Evolutionary conservation across 1,284 basidiomycete species (phyloP).

Genomic region (Puccinia brachypodii): DNA sequence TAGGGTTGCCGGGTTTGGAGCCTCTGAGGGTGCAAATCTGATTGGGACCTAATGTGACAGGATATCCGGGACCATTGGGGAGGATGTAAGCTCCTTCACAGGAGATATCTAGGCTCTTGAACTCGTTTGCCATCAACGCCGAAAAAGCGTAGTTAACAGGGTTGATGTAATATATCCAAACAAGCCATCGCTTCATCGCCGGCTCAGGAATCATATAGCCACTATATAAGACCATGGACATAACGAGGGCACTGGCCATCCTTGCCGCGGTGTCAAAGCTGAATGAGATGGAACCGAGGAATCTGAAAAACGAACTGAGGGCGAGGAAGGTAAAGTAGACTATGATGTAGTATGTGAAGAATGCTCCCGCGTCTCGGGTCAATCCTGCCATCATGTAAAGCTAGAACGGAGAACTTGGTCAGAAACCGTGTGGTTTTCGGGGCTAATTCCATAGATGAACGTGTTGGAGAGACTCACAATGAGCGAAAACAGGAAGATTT

Average conservation of each 20-base stretch:
- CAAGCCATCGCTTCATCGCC: constrained; percentile 81
- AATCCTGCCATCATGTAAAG: constrained; percentile 59
- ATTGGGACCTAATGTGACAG: constrained; percentile 53
- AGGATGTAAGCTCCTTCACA: constrained; percentile 53
- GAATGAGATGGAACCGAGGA: constrained; percentile 59
- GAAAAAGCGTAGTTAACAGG: constrained; percentile 67
- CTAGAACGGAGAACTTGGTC: background rate
- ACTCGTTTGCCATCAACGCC: constrained; percentile 78
- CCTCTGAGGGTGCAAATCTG: constrained; percentile 60
- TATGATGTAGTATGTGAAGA: constrained; percentile 60
- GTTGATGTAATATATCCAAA: constrained; percentile 75
- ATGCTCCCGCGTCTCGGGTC: constrained; percentile 59
- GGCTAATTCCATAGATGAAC: background rate
- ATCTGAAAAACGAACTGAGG: constrained; percentile 60
- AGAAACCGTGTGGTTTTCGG: background rate
- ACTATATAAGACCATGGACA: constrained; percentile 48
- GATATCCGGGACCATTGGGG: constrained; percentile 58
- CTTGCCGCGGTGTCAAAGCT: constrained; percentile 62
- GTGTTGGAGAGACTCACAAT: constrained; percentile 59
- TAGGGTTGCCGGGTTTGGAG: constrained; percentile 55
- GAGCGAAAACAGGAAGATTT: constrained; percentile 61
- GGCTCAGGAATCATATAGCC: constrained; percentile 58
- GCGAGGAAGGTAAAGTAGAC: constrained; percentile 53
- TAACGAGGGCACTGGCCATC: constrained; percentile 58
- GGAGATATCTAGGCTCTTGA: constrained; percentile 64